Evolutionary conservation across 2,329 filamentous ascomycete species (phyloP).

Genomic region (Lecanicillium sp.): DNA sequence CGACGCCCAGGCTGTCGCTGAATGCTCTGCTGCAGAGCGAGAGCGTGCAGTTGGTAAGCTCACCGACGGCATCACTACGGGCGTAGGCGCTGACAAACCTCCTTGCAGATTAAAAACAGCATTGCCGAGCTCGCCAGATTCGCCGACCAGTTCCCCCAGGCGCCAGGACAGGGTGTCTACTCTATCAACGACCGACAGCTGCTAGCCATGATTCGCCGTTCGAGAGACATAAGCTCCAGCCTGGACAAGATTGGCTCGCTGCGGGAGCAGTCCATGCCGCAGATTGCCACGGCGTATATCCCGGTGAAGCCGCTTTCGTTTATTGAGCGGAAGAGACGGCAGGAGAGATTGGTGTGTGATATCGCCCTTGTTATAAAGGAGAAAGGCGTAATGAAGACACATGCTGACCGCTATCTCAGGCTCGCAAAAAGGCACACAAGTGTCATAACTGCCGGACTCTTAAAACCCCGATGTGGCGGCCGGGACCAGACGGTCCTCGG

Average conservation of each 20-base stretch:
- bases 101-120: slow-evolving; percentile 1
- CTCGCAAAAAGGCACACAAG: slow-evolving; percentile 1
- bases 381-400: too few species aligned
- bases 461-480: slow-evolving; percentile 7
- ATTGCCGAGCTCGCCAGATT: slow-evolving; percentile 2
- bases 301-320: slow-evolving; percentile 1
- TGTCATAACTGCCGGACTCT: slow-evolving; percentile 4
- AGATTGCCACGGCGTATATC: neutral
- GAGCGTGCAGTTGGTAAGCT: slow-evolving; percentile 3
- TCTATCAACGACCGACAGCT: slow-evolving; percentile 2
- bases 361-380: too few species aligned
- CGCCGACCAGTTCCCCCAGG: slow-evolving; percentile 4
- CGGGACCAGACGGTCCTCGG: slow-evolving; percentile 5
- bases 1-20: slow-evolving; percentile 1
- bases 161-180: neutral
- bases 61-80: too few species aligned
- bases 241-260: slow-evolving; percentile 6
- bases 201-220: slow-evolving; percentile 2
- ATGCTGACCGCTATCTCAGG: too few species aligned
- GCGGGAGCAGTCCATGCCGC: slow-evolving; percentile 2
- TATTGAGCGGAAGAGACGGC: neutral
- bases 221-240: slow-evolving; percentile 2
- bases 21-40: slow-evolving; percentile 4
- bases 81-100: neutral
- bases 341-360: slow-evolving; percentile 1